These are phyloP conservation scores for Gremmenia infestans DNA, from an alignment of 2,329 filamentous ascomycete species.

Conservation along the genomic window DNA sequence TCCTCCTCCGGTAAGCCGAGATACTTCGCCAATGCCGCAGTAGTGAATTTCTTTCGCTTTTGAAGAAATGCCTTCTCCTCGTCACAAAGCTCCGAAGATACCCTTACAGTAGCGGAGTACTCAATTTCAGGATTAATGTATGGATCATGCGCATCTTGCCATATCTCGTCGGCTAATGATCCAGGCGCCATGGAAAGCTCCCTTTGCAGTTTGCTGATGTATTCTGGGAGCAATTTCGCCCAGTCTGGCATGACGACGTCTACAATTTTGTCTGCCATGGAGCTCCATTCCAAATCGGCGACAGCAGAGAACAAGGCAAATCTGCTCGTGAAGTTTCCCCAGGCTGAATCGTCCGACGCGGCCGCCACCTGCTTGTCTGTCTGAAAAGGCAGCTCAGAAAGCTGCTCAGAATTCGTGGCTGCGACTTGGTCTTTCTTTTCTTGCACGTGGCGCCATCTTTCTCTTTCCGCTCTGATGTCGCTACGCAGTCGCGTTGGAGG, in stretches of 20 bases:
- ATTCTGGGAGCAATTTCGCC: constrained; percentile 70
- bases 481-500: constrained; percentile 26
- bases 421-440: constrained; percentile 21
- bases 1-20: constrained; percentile 71
- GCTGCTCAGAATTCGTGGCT: constrained; percentile 20
- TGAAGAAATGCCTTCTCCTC: constrained; percentile 75
- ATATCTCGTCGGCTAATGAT: constrained; percentile 87
- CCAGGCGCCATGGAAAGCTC: constrained; percentile 85
- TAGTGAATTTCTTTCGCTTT: constrained; percentile 63
- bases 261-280: constrained; percentile 55
- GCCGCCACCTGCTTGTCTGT: constrained; percentile 6
- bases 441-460: constrained; percentile 11
- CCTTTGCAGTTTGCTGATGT: constrained; percentile 75
- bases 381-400: constrained; percentile 25
- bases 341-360: constrained; percentile 25
- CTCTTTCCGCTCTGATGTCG: constrained; percentile 19
- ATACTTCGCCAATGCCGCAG: constrained; percentile 74
- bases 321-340: constrained; percentile 26
- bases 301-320: constrained; percentile 44
- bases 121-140: constrained; percentile 80
- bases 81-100: constrained; percentile 74
- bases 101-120: constrained; percentile 74
- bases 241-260: constrained; percentile 76
- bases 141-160: constrained; percentile 83
- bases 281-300: constrained; percentile 51